Evolutionary conservation across 441 rosid species (phyloP).

Genomic region (Erysimum cheiri): DNA sequence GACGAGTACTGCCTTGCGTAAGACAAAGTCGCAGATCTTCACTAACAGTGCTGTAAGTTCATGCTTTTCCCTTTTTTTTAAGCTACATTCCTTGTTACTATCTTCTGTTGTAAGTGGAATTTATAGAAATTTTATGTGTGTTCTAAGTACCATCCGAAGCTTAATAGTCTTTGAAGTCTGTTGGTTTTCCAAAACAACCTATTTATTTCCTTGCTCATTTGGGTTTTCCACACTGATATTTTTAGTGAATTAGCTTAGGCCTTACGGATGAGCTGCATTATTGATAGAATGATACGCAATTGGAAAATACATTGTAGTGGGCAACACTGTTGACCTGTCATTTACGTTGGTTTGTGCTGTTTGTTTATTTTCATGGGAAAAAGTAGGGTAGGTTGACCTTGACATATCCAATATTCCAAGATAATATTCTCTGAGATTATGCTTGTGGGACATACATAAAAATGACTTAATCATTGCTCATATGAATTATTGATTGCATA

Average conservation of each 20-base stretch:
- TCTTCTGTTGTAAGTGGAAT: not conserved
- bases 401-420: slow-evolving; percentile 1
- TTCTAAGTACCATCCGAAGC: slow-evolving; percentile 5
- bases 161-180: not conserved
- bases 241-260: slow-evolving; percentile 4
- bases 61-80: slow-evolving; percentile 14
- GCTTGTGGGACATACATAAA: slow-evolving; percentile 8
- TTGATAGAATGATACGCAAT: not conserved
- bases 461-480: not conserved
- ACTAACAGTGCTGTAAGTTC: slow-evolving; percentile 87
- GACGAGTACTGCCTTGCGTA: slow-evolving; percentile 79
- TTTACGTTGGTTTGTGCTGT: slow-evolving; percentile 17
- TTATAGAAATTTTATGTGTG: not conserved
- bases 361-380: not conserved
- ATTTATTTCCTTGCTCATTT: not conserved
- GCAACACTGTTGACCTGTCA: slow-evolving; percentile 13
- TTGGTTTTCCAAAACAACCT: slow-evolving; percentile 1
- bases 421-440: slow-evolving; percentile 8
- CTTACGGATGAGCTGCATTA: not conserved
- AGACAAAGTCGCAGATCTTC: slow-evolving; percentile 89
- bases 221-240: not conserved
- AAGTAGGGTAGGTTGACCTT: not conserved
- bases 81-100: not conserved
- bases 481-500: slow-evolving; percentile 6
- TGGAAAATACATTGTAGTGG: slow-evolving; percentile 2